Evolutionary conservation across 352 stramenopile genomes (phyloP).

Genomic region (Phytophthora vignae): DNA sequence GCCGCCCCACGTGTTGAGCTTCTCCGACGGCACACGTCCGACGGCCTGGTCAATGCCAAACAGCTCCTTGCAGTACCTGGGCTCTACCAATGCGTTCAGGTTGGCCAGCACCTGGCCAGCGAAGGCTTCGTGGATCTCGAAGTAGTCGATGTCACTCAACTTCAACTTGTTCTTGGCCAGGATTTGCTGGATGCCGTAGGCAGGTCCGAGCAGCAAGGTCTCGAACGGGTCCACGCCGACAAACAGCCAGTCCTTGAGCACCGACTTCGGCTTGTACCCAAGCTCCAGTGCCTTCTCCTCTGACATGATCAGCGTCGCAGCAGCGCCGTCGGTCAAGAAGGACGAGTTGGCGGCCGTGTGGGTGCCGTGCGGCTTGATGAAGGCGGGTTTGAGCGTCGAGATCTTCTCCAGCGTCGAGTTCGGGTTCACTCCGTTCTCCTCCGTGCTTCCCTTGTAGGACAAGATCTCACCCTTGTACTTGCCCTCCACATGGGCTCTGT

Average conservation of each 20-base stretch:
- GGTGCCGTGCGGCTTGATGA: slow-evolving; percentile 98
- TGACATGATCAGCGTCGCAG: slow-evolving; percentile 97
- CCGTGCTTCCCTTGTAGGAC: slow-evolving; percentile 94
- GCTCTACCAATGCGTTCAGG: slow-evolving; percentile 94
- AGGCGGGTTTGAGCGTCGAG: slow-evolving; percentile 96
- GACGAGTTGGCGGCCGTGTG: slow-evolving; percentile 98
- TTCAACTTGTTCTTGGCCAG: slow-evolving; percentile 87
- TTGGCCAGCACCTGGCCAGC: slow-evolving; percentile 98
- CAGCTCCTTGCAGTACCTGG: slow-evolving; percentile 96
- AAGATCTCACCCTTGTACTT: slow-evolving; percentile 94
- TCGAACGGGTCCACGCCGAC: slow-evolving; percentile 97
- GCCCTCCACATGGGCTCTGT: slow-evolving; percentile 95
- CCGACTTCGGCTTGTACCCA: slow-evolving; percentile 95
- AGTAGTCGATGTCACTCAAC: slow-evolving; percentile 97
- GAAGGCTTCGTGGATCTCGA: slow-evolving; percentile 99
- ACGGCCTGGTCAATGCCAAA: slow-evolving; percentile 92
- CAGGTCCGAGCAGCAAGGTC: slow-evolving; percentile 94
- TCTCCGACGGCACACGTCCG: slow-evolving; percentile 93
- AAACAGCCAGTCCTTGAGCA: slow-evolving; percentile 97
- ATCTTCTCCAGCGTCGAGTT: slow-evolving; percentile 96
- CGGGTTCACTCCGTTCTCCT: slow-evolving; percentile 98
- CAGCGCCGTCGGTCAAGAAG: slow-evolving; percentile 97
- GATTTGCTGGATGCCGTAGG: slow-evolving; percentile 93
- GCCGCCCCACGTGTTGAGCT: slow-evolving; percentile 98
- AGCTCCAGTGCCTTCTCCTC: slow-evolving; percentile 96